Percentiles rank a stretch among this genome's conserved stretches.
Conservation (phyloP, 805 yeast species). For the Limtongia smithiae region DNA sequence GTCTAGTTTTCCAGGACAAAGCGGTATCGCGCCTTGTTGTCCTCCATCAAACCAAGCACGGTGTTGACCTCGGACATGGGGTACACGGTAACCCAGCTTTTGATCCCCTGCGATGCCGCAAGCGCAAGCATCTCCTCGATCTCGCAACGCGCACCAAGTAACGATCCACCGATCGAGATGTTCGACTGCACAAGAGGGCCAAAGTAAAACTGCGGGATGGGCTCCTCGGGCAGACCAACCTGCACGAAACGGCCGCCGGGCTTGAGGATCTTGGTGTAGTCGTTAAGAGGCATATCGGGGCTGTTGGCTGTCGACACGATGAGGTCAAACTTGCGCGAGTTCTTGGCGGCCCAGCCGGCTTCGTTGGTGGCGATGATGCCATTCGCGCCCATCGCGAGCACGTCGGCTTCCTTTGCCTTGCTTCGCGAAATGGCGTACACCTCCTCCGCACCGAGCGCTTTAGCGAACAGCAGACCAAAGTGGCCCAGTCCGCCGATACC, state of each 20-base stretch:
- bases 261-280: constrained; percentile 50
- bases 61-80: constrained; percentile 30
- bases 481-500: constrained; percentile 71
- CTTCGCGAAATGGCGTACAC: constrained; percentile 57
- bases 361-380: constrained; percentile 49
- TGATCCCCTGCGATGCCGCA: constrained; percentile 49
- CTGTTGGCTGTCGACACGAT: constrained; percentile 54
- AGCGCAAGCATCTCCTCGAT: constrained; percentile 62
- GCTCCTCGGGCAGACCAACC: constrained; percentile 60
- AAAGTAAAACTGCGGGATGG: constrained; percentile 27
- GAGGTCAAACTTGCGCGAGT: constrained; percentile 45
- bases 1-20: constrained; percentile 23
- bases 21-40: constrained; percentile 27
- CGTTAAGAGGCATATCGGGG: constrained; percentile 38
- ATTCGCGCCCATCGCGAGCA: constrained; percentile 53
- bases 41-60: constrained; percentile 27
- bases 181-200: constrained; percentile 24
- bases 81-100: constrained; percentile 27
- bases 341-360: constrained; percentile 39
- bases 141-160: constrained; percentile 61
- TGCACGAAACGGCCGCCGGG: constrained; percentile 58
- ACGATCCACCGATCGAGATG: constrained; percentile 46
- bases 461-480: constrained; percentile 57
- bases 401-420: constrained; percentile 49
- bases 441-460: constrained; percentile 57